A percentile compares a stretch with the other conserved stretches of the same genome.
Conservation (phyloP, 257 asterid species). For the Nicotiana undulata region DNA sequence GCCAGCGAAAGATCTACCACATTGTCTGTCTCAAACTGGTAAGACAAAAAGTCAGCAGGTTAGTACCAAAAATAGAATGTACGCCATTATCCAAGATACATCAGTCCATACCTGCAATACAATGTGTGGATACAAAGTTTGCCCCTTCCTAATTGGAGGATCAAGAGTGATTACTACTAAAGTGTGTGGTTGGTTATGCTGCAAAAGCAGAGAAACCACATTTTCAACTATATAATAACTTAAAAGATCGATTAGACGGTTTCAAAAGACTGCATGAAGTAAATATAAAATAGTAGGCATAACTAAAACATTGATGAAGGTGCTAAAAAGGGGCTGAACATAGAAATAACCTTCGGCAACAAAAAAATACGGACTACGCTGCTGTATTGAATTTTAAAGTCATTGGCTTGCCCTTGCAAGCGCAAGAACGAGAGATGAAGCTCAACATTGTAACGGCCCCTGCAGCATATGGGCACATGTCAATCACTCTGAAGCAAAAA, state of each 20-base stretch:
- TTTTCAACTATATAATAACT: no score
- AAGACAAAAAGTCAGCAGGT: background rate
- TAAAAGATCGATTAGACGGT: background rate
- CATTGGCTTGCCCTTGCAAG: slow-evolving; percentile 97
- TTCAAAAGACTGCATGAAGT: background rate
- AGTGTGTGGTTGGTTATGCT: slow-evolving; percentile 91
- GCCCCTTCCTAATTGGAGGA: slow-evolving; percentile 98
- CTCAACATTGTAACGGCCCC: slow-evolving; percentile 91
- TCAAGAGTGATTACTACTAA: slow-evolving; percentile 89
- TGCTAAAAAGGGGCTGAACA: background rate
- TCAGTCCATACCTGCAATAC: slow-evolving; percentile 78
- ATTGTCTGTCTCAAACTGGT: slow-evolving; percentile 81
- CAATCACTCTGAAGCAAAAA: slow-evolving; percentile 16
- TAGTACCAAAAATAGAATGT: background rate
- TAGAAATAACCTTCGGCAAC: slow-evolving; percentile 77
- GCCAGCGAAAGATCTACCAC: slow-evolving; percentile 56
- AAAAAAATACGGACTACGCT: slow-evolving; percentile 88
- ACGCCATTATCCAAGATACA: background rate
- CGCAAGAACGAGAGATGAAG: slow-evolving; percentile 94
- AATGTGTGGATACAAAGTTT: slow-evolving; percentile 90
- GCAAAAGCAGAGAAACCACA: slow-evolving; percentile 23
- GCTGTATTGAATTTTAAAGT: slow-evolving; percentile 95
- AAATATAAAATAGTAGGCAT: background rate
- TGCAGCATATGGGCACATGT: slow-evolving; percentile 22
- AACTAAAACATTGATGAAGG: background rate